A percentile compares a stretch with the other conserved stretches of the same genome.
Evolutionary conservation across 2,329 filamentous ascomycete species (phyloP).

Genomic region (Exophiala dermatitidis): DNA sequence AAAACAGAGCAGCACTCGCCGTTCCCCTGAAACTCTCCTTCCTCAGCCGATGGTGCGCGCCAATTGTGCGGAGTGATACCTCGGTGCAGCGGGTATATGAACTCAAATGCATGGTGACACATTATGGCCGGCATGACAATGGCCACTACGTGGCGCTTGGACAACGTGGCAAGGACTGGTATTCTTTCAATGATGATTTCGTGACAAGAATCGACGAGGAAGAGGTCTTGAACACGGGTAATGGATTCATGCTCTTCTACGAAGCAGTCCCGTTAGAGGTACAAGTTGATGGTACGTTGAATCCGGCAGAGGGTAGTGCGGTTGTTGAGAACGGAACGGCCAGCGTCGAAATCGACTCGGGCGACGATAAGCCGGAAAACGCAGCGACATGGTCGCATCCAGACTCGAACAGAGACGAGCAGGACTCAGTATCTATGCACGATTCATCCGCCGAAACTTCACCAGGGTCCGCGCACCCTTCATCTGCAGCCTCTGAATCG

Average conservation of each 20-base stretch:
- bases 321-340: background rate
- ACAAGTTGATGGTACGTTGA: background rate
- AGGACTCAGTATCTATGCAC: background rate
- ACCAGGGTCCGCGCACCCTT: background rate
- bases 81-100: conserved; percentile 54
- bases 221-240: conserved; percentile 65
- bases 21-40: conserved; percentile 72
- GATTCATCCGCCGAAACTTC: background rate
- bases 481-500: background rate
- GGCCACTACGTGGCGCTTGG: conserved; percentile 93
- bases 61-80: conserved; percentile 42
- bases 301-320: background rate
- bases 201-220: conserved; percentile 68
- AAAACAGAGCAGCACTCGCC: conserved; percentile 71
- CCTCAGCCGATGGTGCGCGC: conserved; percentile 52
- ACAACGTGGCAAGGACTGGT: conserved; percentile 58
- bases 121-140: conserved; percentile 86
- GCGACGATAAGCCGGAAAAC: background rate
- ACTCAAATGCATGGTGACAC: conserved; percentile 75
- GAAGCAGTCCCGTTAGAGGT: conserved; percentile 46
- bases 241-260: conserved; percentile 97
- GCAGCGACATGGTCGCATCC: background rate
- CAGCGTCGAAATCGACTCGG: background rate
- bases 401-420: background rate
- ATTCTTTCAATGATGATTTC: conserved; percentile 82